Percentiles rank a stretch among this genome's conserved stretches.
phyloP scores from a whole-genome alignment of 2,329 filamentous ascomycete genomes.

The Nectriaceae sp. region DNA sequence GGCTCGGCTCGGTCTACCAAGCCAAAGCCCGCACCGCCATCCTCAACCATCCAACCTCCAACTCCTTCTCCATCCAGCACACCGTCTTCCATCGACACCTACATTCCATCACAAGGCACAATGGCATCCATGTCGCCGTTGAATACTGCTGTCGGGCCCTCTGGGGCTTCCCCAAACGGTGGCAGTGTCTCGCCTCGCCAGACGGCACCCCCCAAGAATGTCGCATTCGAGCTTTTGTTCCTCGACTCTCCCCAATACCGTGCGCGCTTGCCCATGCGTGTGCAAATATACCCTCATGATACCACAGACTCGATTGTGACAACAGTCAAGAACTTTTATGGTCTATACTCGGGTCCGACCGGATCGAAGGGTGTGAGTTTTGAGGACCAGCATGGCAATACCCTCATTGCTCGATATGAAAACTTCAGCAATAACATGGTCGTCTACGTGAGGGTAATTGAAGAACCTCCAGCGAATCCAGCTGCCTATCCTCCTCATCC shows the following conservation, averaged over 20 bases:
- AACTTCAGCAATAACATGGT: conserved; percentile 93
- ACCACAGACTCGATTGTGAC: conserved; percentile 97
- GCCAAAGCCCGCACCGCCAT: conserved; percentile 37
- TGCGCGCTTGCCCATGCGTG: conserved; percentile 79
- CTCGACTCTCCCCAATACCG: conserved; percentile 67
- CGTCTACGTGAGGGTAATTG: conserved; percentile 87
- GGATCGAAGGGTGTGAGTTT: conserved; percentile 87
- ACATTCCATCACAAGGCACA: conserved; percentile 29
- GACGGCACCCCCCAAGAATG: conserved; percentile 64
- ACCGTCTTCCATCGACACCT: conserved; percentile 24
- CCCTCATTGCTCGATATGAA: conserved; percentile 92
- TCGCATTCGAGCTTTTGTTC: conserved; percentile 77
- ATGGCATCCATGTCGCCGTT: conserved; percentile 53
- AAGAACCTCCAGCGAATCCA: conserved; percentile 51
- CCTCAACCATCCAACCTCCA: conserved; percentile 20
- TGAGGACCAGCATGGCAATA: conserved; percentile 86
- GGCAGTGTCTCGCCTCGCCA: conserved; percentile 51
- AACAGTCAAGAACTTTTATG: conserved; percentile 99
- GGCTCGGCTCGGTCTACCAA: conserved; percentile 27
- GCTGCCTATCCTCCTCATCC: conserved; percentile 53
- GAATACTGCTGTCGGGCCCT: conserved; percentile 35
- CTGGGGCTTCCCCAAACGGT: conserved; percentile 40
- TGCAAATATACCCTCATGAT: conserved; percentile 93
- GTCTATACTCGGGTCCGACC: conserved; percentile 76
- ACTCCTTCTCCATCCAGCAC: conserved; percentile 10